Conservation (phyloP, 2,329 filamentous ascomycete species). For the Fusarium marasasianum region DNA sequence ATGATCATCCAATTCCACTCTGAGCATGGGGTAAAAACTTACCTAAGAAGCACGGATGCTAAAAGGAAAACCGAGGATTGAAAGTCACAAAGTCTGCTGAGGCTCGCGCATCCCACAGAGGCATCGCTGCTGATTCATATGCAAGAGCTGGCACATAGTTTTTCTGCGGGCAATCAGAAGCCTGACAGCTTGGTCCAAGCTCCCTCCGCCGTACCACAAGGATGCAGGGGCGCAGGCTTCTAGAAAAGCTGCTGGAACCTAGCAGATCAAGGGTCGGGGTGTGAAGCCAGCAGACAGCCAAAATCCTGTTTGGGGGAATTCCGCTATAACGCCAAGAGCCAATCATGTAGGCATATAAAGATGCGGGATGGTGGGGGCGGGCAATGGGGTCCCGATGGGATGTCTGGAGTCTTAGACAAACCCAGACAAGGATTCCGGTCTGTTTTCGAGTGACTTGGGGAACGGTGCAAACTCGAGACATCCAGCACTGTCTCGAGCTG, state of each 20-base stretch:
- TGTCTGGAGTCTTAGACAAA: conserved; percentile 35
- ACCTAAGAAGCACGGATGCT: conserved; percentile 14
- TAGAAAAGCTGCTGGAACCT: conserved; percentile 43
- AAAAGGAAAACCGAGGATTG: not conserved
- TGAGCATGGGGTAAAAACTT: conserved; percentile 21
- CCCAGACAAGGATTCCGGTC: conserved; percentile 45
- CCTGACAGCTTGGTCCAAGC: conserved; percentile 41
- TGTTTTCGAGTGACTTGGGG: conserved; percentile 46
- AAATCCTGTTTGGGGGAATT: conserved; percentile 38
- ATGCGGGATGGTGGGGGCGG: conserved; percentile 41
- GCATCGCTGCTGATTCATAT: conserved; percentile 17
- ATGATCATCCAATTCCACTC: conserved; percentile 26
- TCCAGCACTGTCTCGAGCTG: conserved; percentile 28
- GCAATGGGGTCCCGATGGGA: conserved; percentile 33
- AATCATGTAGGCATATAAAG: conserved; percentile 33
- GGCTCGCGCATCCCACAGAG: not conserved
- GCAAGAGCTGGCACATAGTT: conserved; percentile 22
- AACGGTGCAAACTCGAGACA: conserved; percentile 41
- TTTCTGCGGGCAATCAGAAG: conserved; percentile 24
- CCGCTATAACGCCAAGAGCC: conserved; percentile 13
- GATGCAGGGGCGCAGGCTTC: conserved; percentile 45
- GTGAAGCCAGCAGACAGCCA: conserved; percentile 21
- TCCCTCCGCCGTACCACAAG: conserved; percentile 24
- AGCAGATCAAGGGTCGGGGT: conserved; percentile 31
- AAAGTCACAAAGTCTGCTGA: conserved; percentile 4